Evolutionary conservation across 768 basidiomycete species (phyloP).

Genomic region (Royoungia palumana): DNA sequence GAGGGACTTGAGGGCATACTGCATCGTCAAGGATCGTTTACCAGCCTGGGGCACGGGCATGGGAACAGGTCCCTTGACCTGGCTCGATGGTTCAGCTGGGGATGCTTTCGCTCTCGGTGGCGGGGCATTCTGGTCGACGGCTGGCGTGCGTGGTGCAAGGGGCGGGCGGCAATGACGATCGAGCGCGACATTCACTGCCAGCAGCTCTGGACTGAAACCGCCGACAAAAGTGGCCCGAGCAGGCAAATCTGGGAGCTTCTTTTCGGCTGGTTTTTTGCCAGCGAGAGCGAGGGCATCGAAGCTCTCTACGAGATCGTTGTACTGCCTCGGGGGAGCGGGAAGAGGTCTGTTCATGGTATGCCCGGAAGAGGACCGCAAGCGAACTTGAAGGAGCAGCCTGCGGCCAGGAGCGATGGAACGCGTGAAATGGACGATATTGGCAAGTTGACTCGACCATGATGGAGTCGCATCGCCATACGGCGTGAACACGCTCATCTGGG

Average conservation of each 20-base stretch:
- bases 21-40: conserved; percentile 19
- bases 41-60: conserved; percentile 36
- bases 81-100: conserved; percentile 8
- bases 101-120: neutral
- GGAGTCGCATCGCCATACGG: conserved; percentile 15
- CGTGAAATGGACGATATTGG: conserved; percentile 12
- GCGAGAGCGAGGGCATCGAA: conserved; percentile 35
- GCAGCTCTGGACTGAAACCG: conserved; percentile 39
- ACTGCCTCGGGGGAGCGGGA: conserved; percentile 11
- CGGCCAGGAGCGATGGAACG: conserved; percentile 2
- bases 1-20: conserved; percentile 21
- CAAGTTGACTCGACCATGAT: conserved; percentile 17
- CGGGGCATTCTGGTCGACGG: conserved; percentile 6
- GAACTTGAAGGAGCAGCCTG: conserved; percentile 1
- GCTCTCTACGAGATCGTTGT: conserved; percentile 31
- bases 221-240: conserved; percentile 44
- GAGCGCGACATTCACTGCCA: conserved; percentile 7
- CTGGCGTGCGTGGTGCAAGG: neutral
- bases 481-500: neutral
- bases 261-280: conserved; percentile 13
- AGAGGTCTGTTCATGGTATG: conserved; percentile 24
- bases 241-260: conserved; percentile 15
- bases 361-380: conserved; percentile 14
- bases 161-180: conserved; percentile 10
- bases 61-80: conserved; percentile 14